These are phyloP conservation scores for Penicillium sp. DNA, from an alignment of 2,329 filamentous ascomycete species.

Conservation along the genomic window DNA sequence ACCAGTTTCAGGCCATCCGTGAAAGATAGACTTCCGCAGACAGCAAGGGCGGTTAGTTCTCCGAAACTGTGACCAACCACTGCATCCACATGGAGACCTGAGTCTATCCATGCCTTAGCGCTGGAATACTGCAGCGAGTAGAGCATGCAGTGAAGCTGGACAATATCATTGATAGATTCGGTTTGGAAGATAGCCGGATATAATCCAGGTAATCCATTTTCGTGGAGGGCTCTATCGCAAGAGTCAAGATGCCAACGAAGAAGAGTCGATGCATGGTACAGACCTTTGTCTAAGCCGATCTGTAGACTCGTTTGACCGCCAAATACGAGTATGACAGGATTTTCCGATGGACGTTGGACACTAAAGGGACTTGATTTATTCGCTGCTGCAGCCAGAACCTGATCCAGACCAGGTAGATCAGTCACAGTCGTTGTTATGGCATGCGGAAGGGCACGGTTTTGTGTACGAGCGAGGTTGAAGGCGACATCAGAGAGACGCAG, in stretches of 20 bases:
- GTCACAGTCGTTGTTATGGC: neutral
- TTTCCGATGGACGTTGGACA: neutral
- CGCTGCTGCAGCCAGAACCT: neutral
- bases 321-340: constrained; percentile 35
- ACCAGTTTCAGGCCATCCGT: constrained; percentile 29
- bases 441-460: neutral
- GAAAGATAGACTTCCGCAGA: constrained; percentile 28
- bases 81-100: constrained; percentile 28
- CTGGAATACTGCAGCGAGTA: constrained; percentile 38
- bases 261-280: constrained; percentile 25
- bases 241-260: constrained; percentile 28
- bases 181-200: constrained; percentile 28
- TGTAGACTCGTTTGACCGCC: constrained; percentile 35
- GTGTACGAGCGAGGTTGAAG: neutral
- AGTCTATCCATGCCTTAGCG: constrained; percentile 36
- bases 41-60: constrained; percentile 23
- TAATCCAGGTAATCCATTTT: constrained; percentile 29
- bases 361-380: neutral
- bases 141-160: constrained; percentile 32
- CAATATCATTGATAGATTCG: constrained; percentile 15
- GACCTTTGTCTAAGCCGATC: constrained; percentile 22
- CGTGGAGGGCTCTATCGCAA: constrained; percentile 24
- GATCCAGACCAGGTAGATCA: neutral
- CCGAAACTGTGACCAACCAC: constrained; percentile 40
- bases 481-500: neutral